Conservation (phyloP, 495 filamentous ascomycete genomes). For the Lineolata rhizophorae region DNA sequence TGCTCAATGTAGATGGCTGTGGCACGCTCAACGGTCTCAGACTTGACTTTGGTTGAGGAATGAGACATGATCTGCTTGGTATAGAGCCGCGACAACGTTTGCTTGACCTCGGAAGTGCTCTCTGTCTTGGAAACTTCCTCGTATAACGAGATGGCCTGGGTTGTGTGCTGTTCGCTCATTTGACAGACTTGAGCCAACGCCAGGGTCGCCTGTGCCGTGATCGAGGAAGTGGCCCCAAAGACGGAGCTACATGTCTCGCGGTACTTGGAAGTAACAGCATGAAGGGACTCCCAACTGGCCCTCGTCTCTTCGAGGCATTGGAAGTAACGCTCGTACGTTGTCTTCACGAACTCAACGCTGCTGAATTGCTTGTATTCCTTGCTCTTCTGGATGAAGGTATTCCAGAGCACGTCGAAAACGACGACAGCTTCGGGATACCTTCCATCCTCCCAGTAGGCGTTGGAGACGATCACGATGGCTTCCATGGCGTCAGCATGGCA, state of each 20-base stretch:
- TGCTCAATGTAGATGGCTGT: too few species aligned
- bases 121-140: too few species aligned
- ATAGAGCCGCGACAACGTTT: too few species aligned
- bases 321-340: conserved; percentile 7
- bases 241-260: conserved; percentile 5
- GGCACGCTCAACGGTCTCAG: too few species aligned
- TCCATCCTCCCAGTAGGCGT: conserved; percentile 6
- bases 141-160: too few species aligned
- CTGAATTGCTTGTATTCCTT: conserved; percentile 4
- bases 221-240: too few species aligned
- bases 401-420: conserved; percentile 8
- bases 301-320: conserved; percentile 5
- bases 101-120: too few species aligned
- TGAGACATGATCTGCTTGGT: too few species aligned
- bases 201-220: too few species aligned
- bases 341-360: conserved; percentile 3
- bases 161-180: too few species aligned
- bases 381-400: conserved; percentile 7
- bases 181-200: too few species aligned
- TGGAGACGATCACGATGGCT: conserved; percentile 5
- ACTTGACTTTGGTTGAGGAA: too few species aligned
- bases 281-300: conserved; percentile 4
- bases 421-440: conserved; percentile 7
- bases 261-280: conserved; percentile 6
- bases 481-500: conserved; percentile 8